Conservation (phyloP, 176 grass and related monocot species). For the Hsuehochloa calcarea region DNA sequence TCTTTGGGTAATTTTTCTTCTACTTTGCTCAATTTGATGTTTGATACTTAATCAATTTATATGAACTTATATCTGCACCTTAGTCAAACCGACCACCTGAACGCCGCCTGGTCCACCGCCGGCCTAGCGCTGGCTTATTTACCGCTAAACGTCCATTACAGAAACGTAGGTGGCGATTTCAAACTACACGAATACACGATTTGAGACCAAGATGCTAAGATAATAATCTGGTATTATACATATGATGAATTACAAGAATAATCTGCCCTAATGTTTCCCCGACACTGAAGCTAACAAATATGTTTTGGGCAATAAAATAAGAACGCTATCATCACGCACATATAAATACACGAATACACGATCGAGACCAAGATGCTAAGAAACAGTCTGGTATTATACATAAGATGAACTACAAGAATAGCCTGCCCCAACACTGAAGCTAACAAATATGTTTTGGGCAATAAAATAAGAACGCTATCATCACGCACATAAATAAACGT, state of each 20-base stretch:
- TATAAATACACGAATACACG: not conserved
- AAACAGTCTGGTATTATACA: conserved; percentile 32
- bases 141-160: not conserved
- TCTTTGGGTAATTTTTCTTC: no score
- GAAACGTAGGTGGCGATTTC: not conserved
- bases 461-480: not conserved
- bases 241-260: conserved; percentile 1
- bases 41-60: no score
- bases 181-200: not conserved
- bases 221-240: conserved; percentile 30
- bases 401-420: conserved; percentile 2
- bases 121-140: no score
- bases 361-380: not conserved
- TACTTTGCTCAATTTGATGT: no score
- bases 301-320: not conserved
- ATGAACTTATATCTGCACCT: no score
- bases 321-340: not conserved
- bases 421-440: not conserved
- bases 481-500: not conserved
- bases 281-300: not conserved
- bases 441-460: not conserved
- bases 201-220: not conserved
- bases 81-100: no score
- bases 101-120: no score
- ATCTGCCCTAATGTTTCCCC: not conserved